Conservation (phyloP, 768 basidiomycete species). For the Collybia sordida region DNA sequence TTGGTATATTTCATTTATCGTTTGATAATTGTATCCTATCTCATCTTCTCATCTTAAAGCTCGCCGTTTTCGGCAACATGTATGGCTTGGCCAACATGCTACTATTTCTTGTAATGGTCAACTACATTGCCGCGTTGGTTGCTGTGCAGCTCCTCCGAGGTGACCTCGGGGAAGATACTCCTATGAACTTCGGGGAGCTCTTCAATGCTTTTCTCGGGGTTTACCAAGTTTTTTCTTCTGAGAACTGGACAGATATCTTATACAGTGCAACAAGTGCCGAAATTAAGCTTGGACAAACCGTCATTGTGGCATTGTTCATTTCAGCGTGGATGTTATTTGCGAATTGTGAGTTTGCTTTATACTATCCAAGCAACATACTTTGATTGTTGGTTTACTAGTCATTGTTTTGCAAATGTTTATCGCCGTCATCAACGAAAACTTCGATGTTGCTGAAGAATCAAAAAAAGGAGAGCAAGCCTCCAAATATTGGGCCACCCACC, state of each 20-base stretch:
- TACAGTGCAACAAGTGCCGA: slow-evolving; percentile 66
- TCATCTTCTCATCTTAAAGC: slow-evolving; percentile 35
- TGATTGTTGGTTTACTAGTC: slow-evolving; percentile 45
- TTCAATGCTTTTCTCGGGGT: slow-evolving; percentile 85
- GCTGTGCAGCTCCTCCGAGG: slow-evolving; percentile 85
- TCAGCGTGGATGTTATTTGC: slow-evolving; percentile 87
- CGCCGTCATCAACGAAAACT: slow-evolving; percentile 96
- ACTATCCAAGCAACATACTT: not conserved
- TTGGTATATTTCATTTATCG: slow-evolving; percentile 51
- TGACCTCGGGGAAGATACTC: slow-evolving; percentile 53
- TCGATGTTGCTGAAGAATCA: slow-evolving; percentile 86
- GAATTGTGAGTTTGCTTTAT: slow-evolving; percentile 63
- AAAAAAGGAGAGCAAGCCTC: slow-evolving; percentile 82
- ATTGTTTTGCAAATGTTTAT: slow-evolving; percentile 95
- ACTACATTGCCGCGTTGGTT: slow-evolving; percentile 81
- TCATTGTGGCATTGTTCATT: slow-evolving; percentile 71
- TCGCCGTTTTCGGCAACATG: slow-evolving; percentile 90
- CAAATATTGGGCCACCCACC: slow-evolving; percentile 61
- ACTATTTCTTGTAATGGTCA: slow-evolving; percentile 85
- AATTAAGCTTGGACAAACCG: slow-evolving; percentile 61
- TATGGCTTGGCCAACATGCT: slow-evolving; percentile 91
- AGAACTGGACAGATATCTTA: slow-evolving; percentile 88
- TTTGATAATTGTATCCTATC: not conserved
- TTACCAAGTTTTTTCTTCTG: slow-evolving; percentile 89
- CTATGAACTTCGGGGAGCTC: slow-evolving; percentile 78